Conservation (phyloP, 805 yeast genomes). For the Saccharomycopsis oosterbeekiorum region DNA sequence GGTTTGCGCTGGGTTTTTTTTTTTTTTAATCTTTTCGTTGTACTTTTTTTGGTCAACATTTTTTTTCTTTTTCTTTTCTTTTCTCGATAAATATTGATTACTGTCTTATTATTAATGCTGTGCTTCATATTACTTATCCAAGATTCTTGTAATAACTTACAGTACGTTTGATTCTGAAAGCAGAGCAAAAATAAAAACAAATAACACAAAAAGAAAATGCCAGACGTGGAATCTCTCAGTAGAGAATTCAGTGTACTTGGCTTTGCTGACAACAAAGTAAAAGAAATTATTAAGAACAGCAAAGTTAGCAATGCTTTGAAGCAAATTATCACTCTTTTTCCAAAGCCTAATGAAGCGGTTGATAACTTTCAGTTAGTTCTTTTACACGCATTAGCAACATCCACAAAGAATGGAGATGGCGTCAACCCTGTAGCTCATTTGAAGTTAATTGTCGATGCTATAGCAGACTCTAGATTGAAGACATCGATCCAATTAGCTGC, state of each 20-base stretch:
- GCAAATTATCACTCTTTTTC: constrained; percentile 35
- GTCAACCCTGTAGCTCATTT: constrained; percentile 35
- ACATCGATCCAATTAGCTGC: constrained; percentile 70
- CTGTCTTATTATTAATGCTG: background rate
- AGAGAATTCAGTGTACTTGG: constrained; percentile 38
- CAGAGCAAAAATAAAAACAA: background rate
- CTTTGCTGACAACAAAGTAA: constrained; percentile 60
- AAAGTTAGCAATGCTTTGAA: constrained; percentile 68
- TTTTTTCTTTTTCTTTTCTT: background rate
- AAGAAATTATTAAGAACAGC: constrained; percentile 76
- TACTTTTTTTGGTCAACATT: background rate
- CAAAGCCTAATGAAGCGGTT: constrained; percentile 32
- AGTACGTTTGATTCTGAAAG: background rate
- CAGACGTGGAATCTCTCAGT: constrained; percentile 27
- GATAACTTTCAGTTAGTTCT: constrained; percentile 55
- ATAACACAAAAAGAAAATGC: background rate
- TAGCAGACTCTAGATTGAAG: constrained; percentile 53
- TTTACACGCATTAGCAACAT: constrained; percentile 69
- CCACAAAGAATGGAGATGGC: constrained; percentile 46
- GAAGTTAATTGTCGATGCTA: constrained; percentile 45
- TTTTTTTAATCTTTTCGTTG: background rate
- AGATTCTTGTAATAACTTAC: background rate
- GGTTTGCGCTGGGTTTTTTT: background rate
- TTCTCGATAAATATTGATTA: background rate
- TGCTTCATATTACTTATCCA: background rate